Conservation (phyloP, 2,329 filamentous ascomycete species). For the Botrytis pseudocinerea region DNA sequence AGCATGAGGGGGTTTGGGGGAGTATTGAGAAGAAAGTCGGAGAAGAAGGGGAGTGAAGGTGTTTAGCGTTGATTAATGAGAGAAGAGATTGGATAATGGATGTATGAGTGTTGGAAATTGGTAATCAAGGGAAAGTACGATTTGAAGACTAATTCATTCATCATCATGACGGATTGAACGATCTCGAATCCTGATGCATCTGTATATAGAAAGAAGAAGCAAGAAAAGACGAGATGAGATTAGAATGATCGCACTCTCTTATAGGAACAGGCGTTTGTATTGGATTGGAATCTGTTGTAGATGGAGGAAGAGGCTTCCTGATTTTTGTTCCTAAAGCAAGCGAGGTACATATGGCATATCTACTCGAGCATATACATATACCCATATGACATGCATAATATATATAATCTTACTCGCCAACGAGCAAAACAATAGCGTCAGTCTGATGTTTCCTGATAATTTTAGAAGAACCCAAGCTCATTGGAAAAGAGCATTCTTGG, state of each 20-base stretch:
- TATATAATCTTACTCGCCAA: neutral
- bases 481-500: no score
- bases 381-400: neutral
- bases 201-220: neutral
- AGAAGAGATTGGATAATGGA: neutral
- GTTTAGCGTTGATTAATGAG: neutral
- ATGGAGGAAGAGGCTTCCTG: neutral
- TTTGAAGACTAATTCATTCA: neutral
- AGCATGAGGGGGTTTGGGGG: conserved; percentile 2
- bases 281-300: neutral
- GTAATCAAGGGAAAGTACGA: neutral
- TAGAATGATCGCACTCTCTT: neutral
- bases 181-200: neutral
- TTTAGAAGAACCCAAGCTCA: neutral
- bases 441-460: neutral
- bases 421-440: neutral
- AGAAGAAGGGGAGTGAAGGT: neutral
- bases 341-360: neutral
- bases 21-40: conserved; percentile 4
- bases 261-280: neutral
- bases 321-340: neutral
- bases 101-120: neutral
- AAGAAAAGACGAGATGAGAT: neutral
- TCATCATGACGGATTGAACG: neutral
- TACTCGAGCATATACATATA: neutral